A percentile compares a stretch with the other conserved stretches of the same genome.
Conservation (phyloP, 2,329 filamentous ascomycete genomes). For the Botrytis porri region DNA sequence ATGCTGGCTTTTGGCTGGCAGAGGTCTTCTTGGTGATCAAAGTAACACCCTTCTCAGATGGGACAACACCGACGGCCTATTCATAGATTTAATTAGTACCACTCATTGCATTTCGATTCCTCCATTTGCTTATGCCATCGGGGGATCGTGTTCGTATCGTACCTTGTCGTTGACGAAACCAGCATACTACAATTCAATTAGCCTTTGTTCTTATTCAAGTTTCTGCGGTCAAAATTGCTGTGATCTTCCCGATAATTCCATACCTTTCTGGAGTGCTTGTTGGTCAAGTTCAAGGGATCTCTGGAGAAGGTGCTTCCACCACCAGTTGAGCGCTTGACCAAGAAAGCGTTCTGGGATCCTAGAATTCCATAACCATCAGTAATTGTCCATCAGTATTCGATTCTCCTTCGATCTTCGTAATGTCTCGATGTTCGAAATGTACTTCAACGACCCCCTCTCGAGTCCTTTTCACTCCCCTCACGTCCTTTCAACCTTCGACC, state of each 20-base stretch:
- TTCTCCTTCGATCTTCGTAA: not conserved
- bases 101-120: constrained; percentile 9
- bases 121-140: not conserved
- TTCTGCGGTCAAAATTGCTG: not conserved
- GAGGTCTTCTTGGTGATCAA: constrained; percentile 82
- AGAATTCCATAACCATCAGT: constrained; percentile 25
- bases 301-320: constrained; percentile 88
- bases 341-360: constrained; percentile 87
- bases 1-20: constrained; percentile 69
- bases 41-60: constrained; percentile 72
- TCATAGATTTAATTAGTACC: constrained; percentile 26
- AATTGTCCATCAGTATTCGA: not conserved
- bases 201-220: not conserved
- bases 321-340: constrained; percentile 80
- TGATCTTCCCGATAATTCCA: constrained; percentile 26
- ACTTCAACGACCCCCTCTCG: constrained; percentile 1
- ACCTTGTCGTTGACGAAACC: constrained; percentile 95
- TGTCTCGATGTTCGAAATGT: not conserved
- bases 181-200: constrained; percentile 62
- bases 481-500: not conserved
- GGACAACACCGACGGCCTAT: constrained; percentile 74
- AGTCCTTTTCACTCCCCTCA: not conserved
- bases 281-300: constrained; percentile 89
- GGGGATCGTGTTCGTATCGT: constrained; percentile 38
- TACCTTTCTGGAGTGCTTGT: constrained; percentile 91